Conservation (phyloP, 1,284 basidiomycete genomes). For the Meripilus lineatus region DNA sequence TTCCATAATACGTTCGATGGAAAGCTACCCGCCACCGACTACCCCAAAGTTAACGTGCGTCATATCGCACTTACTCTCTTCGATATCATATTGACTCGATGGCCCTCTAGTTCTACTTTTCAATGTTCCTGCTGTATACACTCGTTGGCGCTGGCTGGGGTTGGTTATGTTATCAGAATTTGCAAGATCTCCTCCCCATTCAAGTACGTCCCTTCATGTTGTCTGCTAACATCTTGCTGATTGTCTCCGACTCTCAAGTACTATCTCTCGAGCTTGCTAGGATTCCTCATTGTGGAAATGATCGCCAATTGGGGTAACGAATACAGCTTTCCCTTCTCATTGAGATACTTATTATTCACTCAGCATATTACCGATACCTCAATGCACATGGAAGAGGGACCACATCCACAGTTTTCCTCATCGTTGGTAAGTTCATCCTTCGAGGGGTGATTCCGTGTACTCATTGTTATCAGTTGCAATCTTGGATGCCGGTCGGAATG, state of each 20-base stretch:
- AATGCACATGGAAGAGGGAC: constrained; percentile 82
- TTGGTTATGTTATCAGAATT: constrained; percentile 79
- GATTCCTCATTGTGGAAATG: constrained; percentile 92
- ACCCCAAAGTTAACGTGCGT: constrained; percentile 94
- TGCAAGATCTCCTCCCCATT: constrained; percentile 80
- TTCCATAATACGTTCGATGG: constrained; percentile 92
- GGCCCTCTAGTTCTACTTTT: constrained; percentile 75
- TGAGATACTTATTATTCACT: constrained; percentile 1
- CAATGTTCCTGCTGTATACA: constrained; percentile 76
- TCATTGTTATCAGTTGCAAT: constrained; percentile 64
- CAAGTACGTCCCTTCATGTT: constrained; percentile 47
- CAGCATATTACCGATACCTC: constrained; percentile 84
- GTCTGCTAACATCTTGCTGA: neutral
- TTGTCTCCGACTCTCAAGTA: constrained; percentile 44
- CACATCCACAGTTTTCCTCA: constrained; percentile 76
- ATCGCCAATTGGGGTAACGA: constrained; percentile 76
- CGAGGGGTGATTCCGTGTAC: neutral
- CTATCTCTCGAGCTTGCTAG: constrained; percentile 90
- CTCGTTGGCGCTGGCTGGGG: constrained; percentile 74
- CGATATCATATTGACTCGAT: constrained; percentile 2
- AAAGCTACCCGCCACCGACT: constrained; percentile 88
- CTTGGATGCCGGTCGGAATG: constrained; percentile 90
- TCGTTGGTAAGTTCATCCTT: constrained; percentile 57
- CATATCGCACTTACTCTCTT: constrained; percentile 2
- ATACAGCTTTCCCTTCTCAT: neutral